Base-by-base conservation (phyloP, 2,329 filamentous ascomycete genomes). In the Neospermospora avenae region DNA sequence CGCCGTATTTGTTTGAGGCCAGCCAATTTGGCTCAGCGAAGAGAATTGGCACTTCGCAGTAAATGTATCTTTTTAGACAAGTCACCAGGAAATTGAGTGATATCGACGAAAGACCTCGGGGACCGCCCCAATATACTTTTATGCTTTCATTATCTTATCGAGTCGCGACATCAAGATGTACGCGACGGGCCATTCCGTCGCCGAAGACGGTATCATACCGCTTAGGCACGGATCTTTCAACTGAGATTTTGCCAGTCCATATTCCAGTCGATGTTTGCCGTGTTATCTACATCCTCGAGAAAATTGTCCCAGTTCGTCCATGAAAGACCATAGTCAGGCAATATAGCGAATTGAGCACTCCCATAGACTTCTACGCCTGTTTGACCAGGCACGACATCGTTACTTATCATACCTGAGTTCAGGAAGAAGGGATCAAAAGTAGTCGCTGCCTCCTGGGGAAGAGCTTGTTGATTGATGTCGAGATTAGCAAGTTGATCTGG, bases 301-400 rank as follows among this genome's bases (percentile, higher is more conserved):
- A 55, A 55, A 6, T 14, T 55, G 13, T 55, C 41, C 53, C 53
- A 55, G 18, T 45, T 44, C 22, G 41, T 28, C 53, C 53, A 55
- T 35, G 53, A 35, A 20, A 45, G 25, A 3, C 8, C 39, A 8
- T 55, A 25, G 18, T n/a, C 13, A n/a, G 41, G 25, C 16, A 45
- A 4, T 1, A 6, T 3, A 24, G 14, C n/a, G 11, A 34, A 22
- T 24, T 16, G 39, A 16, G n/a, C 16, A 13, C n/a, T 2, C 34
- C 22, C 25, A 14, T 25, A 10, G 11, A 10, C 24, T n/a, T 34
- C 53, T 14, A 45, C 2, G 25, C 8, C 25, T 18, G 10, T 18
- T 39, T 22, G 24, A 20, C 25, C 6, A 10, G 31, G 24, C 6
- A 24, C 6, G 1, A 10, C 2, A 31, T 31, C 14, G 4, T 41